Conservation (phyloP, 1,284 basidiomycete species). For the Golubevia sp. region DNA sequence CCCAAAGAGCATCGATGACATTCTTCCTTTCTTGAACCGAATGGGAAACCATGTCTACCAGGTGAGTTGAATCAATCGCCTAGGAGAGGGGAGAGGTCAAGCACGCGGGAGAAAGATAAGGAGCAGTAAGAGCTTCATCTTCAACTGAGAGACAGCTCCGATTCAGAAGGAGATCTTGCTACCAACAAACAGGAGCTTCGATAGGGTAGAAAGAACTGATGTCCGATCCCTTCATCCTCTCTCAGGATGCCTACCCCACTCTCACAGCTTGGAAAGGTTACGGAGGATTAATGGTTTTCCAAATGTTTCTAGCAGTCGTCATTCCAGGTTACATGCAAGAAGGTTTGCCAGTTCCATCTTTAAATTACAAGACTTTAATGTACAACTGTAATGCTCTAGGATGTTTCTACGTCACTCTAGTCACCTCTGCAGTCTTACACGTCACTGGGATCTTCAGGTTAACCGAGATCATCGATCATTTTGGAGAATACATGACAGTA, state of each 20-base stretch:
- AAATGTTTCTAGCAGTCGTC: slow-evolving; percentile 85
- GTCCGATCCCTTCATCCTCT: neutral
- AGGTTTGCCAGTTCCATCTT: slow-evolving; percentile 64
- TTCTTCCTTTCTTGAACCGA: slow-evolving; percentile 76
- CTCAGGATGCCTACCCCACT: slow-evolving; percentile 87
- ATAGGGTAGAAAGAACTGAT: no score
- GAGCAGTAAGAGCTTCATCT: no score
- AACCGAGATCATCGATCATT: slow-evolving; percentile 94
- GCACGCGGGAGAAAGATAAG: no score
- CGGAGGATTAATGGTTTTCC: slow-evolving; percentile 83
- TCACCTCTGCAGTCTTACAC: slow-evolving; percentile 78
- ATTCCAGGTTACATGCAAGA: slow-evolving; percentile 92
- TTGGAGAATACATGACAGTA: slow-evolving; percentile 93
- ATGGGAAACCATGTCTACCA: slow-evolving; percentile 84
- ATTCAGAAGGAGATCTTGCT: no score
- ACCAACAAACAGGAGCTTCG: no score
- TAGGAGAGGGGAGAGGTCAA: no score
- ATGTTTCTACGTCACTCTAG: slow-evolving; percentile 84
- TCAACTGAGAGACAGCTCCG: no score
- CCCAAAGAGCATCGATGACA: slow-evolving; percentile 74
- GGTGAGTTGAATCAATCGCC: slow-evolving; percentile 64
- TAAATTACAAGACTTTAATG: slow-evolving; percentile 80
- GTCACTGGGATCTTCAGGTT: slow-evolving; percentile 83
- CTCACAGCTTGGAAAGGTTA: slow-evolving; percentile 73
- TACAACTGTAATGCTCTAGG: slow-evolving; percentile 90